phyloP scores from a whole-genome alignment of 2,329 filamentous ascomycete species.

The Fusarium luffae region DNA sequence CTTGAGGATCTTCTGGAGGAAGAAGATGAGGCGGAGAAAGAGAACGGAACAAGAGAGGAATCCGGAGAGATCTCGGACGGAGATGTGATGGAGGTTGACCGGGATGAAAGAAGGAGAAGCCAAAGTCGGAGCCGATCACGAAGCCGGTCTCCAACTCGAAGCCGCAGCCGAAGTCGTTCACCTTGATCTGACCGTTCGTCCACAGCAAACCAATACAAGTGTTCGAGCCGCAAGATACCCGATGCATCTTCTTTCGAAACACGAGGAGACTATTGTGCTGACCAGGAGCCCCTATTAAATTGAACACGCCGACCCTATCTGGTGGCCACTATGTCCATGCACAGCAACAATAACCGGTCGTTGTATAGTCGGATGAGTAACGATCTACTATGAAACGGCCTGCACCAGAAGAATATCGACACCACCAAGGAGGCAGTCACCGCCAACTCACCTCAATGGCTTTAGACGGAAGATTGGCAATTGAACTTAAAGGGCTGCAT shows the following conservation, averaged over 20 bases:
- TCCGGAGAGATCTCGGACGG: constrained; percentile 54
- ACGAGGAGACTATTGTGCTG: no score
- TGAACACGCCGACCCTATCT: background rate
- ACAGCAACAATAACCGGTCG: background rate
- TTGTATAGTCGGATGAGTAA: no score
- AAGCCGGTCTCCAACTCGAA: constrained; percentile 23
- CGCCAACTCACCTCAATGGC: background rate
- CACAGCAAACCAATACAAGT: background rate
- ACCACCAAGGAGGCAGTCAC: background rate
- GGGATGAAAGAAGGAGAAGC: constrained; percentile 43
- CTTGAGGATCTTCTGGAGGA: constrained; percentile 77
- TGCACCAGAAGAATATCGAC: no score
- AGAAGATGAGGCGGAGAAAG: constrained; percentile 59
- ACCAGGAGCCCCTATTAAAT: background rate
- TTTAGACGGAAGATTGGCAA: background rate
- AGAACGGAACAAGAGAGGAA: constrained; percentile 52
- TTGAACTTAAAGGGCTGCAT: background rate
- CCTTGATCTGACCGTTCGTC: constrained; percentile 38
- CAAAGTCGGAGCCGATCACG: constrained; percentile 37
- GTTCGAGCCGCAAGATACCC: background rate
- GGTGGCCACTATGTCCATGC: background rate
- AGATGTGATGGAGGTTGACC: constrained; percentile 56
- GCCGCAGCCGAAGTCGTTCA: constrained; percentile 41
- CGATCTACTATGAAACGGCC: no score
- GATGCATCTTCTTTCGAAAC: background rate